Evolutionary conservation across 495 filamentous ascomycete genomes (phyloP).

Genomic region (Aspergillus panamensis): DNA sequence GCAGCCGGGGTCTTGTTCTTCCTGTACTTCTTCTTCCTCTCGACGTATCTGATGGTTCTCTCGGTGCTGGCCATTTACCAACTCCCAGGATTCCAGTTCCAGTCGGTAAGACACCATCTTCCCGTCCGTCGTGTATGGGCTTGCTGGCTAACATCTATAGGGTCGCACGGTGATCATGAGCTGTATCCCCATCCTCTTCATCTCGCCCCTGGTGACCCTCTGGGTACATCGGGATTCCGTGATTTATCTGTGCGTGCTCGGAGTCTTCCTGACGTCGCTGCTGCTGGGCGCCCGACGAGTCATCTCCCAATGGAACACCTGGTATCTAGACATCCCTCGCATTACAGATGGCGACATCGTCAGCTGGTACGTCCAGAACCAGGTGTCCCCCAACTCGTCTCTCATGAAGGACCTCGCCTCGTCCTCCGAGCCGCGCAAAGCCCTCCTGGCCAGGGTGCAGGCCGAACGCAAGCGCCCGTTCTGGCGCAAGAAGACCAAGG

Average conservation of each 20-base stretch:
- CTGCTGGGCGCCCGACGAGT: constrained; percentile 16
- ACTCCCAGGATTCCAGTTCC: constrained; percentile 17
- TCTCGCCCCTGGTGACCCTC: constrained; percentile 16
- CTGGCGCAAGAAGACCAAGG: constrained; percentile 11
- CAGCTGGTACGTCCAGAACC: constrained; percentile 14
- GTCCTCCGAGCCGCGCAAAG: constrained; percentile 13
- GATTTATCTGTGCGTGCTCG: constrained; percentile 17
- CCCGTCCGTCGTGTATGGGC: too few relatives aligned
- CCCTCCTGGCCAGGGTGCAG: constrained; percentile 10
- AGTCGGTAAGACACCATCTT: neutral
- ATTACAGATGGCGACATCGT: constrained; percentile 19
- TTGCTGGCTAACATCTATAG: too few relatives aligned
- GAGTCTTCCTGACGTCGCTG: constrained; percentile 8
- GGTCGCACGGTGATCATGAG: constrained; percentile 18
- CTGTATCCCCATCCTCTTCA: constrained; percentile 19
- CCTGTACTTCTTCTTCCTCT: constrained; percentile 20
- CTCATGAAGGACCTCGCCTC: constrained; percentile 12
- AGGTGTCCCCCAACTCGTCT: neutral
- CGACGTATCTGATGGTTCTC: constrained; percentile 16
- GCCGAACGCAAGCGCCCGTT: constrained; percentile 9
- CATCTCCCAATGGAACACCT: constrained; percentile 18
- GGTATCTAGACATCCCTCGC: constrained; percentile 16
- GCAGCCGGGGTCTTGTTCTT: constrained; percentile 18
- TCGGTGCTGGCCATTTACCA: constrained; percentile 16
- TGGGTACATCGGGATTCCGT: constrained; percentile 21